Conservation (phyloP, 2,329 filamentous ascomycete genomes). For the Alternaria panax region DNA sequence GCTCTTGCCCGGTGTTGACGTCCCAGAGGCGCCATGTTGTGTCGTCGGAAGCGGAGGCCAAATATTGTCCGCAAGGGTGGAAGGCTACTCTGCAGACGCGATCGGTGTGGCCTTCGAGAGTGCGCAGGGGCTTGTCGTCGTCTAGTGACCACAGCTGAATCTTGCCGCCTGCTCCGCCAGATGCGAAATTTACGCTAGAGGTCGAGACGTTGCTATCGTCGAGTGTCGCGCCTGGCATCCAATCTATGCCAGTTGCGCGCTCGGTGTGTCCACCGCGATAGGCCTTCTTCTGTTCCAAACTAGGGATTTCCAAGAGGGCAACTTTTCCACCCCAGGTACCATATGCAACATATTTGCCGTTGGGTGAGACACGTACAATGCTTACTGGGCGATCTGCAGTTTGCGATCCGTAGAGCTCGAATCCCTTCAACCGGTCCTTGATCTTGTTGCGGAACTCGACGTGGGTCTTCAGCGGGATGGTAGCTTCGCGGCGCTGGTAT, state of each 20-base stretch:
- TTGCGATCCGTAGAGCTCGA: constrained; percentile 93
- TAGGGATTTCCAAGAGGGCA: constrained; percentile 83
- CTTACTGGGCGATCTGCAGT: constrained; percentile 90
- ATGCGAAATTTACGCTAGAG: constrained; percentile 82
- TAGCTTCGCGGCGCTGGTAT: constrained; percentile 80
- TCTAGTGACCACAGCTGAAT: constrained; percentile 90
- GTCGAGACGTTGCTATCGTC: constrained; percentile 73
- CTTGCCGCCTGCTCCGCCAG: constrained; percentile 85
- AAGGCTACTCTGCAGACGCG: constrained; percentile 93
- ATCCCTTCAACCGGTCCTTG: constrained; percentile 80
- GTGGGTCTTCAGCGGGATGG: constrained; percentile 85
- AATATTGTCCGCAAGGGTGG: constrained; percentile 86
- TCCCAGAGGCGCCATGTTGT: constrained; percentile 98
- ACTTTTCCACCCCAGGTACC: constrained; percentile 94
- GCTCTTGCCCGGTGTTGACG: constrained; percentile 80
- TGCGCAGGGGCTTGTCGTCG: constrained; percentile 83
- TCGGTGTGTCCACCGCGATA: constrained; percentile 83
- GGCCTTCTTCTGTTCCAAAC: constrained; percentile 76
- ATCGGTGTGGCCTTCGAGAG: constrained; percentile 81
- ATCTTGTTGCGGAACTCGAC: constrained; percentile 90
- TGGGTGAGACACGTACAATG: constrained; percentile 89
- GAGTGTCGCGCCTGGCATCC: constrained; percentile 84
- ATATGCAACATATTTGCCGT: constrained; percentile 81
- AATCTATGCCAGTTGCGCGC: constrained; percentile 87
- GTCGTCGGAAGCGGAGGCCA: constrained; percentile 93